phyloP scores from a whole-genome alignment of 208 protist genomes.

The Trypanosoma avium region DNA sequence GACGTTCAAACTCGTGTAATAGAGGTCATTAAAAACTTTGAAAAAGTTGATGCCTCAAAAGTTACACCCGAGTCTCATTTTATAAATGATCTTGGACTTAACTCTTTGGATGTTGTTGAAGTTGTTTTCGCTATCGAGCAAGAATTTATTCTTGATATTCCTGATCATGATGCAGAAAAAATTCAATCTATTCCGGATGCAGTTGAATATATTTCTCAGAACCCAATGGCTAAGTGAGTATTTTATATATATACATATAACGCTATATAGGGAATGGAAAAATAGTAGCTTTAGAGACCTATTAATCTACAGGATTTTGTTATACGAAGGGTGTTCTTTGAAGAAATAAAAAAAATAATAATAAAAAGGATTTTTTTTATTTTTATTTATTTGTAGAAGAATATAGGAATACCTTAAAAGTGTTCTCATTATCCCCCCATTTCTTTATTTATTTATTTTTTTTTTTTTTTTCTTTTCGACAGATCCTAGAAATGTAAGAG shows the following conservation, averaged over 20 bases:
- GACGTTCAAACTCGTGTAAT: slow-evolving; percentile 95
- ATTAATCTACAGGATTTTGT: not conserved
- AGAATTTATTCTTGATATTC: slow-evolving; percentile 96
- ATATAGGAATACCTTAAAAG: too few species aligned
- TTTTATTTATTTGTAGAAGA: too few species aligned
- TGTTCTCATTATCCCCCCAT: too few species aligned
- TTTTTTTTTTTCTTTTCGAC: too few species aligned
- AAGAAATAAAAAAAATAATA: too few species aligned
- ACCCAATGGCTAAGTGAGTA: slow-evolving; percentile 94
- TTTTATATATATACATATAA: too few species aligned
- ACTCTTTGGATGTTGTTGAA: slow-evolving; percentile 95
- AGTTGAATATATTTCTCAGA: slow-evolving; percentile 94
- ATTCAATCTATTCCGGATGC: slow-evolving; percentile 93
- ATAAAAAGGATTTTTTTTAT: too few species aligned
- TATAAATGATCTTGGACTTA: slow-evolving; percentile 95
- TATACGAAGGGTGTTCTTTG: too few species aligned
- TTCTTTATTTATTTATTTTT: too few species aligned
- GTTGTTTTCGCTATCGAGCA: slow-evolving; percentile 95
- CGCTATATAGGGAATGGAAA: not conserved
- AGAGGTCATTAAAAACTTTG: slow-evolving; percentile 95
- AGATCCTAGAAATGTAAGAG: too few species aligned
- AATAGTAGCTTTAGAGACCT: not conserved
- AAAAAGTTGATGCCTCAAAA: slow-evolving; percentile 94
- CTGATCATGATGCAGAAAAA: slow-evolving; percentile 95
- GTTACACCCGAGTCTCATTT: slow-evolving; percentile 93